Evolutionary conservation across 2,329 filamentous ascomycete species (phyloP), one percentile per base, ranked within the genome.

Genomic region (Venturia effusa): DNA sequence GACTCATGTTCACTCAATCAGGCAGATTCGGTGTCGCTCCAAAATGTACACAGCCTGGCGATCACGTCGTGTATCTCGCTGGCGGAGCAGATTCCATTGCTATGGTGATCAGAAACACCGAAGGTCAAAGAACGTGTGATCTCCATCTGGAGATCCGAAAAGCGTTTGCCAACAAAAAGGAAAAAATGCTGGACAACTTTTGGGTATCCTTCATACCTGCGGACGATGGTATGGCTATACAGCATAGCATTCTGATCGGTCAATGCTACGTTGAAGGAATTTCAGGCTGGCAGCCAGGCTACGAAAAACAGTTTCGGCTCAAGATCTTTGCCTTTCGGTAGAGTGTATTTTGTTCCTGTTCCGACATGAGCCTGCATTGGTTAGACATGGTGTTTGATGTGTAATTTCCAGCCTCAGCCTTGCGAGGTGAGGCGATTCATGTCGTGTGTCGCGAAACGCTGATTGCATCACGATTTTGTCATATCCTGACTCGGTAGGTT

Each of bases 11-110:
- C 34, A 60, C 34, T 2, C 27, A 40, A 30, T 40, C 57, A 3
- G 57, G 57, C 15, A 60, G 19, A 15, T 30, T 60, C 22, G 57
- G 57, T 43, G 57, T 60, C 13, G 57, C 57, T 32, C 57, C 57
- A 3, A 60, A 15, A 40, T 15, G n/a, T 13, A 30, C 40, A 2
- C n/a, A 60, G n/a, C 10, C 34, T 22, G 34, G 57, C 1, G 57
- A 60, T 34, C 22, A 15, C 10, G 6, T 60, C n/a, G 19, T 60
- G 6, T 60, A 40, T n/a, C 40, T 60, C 11, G 34, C 57, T 43
- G 57, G 57, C 4, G 40, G 40, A 59, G 5, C 24, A 34, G 24
- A 15, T 4, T 32, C 11, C 2, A 55, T 11, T 11, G 48, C 48
- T 15, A 55, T 55, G 48, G 10, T 34, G 15, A 60, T 60, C 1